Evolutionary conservation across 352 stramenopile genomes (phyloP).

Genomic region (Pythium phragmitis): DNA sequence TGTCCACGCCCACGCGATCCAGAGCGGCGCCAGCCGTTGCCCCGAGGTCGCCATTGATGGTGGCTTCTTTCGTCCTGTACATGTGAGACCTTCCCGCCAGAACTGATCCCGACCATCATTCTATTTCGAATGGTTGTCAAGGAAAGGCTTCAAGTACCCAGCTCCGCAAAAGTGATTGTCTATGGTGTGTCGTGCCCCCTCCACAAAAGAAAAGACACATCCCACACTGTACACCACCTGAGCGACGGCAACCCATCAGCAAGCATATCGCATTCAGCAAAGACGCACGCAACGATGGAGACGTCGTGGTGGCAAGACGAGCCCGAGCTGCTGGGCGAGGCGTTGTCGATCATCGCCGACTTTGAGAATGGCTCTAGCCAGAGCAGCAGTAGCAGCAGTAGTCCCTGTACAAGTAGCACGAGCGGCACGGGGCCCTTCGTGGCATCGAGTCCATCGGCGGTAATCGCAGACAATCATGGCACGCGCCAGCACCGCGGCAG

Average conservation of each 20-base stretch:
- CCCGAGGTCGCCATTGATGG: neutral
- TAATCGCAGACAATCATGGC: neutral
- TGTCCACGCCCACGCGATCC: neutral
- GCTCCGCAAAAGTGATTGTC: neutral
- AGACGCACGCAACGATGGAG: neutral
- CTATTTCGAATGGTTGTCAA: neutral
- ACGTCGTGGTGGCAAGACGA: constrained; percentile 5
- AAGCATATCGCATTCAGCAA: neutral
- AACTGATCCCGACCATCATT: neutral
- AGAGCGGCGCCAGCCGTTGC: neutral
- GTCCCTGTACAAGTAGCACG: neutral
- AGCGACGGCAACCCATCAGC: neutral
- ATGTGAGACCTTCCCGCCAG: neutral
- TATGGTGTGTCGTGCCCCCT: neutral
- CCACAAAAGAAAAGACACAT: neutral
- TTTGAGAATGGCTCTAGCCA: neutral
- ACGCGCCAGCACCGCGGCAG: neutral
- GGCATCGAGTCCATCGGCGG: too few relatives aligned
- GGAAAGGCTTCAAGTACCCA: neutral
- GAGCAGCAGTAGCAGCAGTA: neutral
- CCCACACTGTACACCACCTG: neutral
- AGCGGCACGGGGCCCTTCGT: neutral
- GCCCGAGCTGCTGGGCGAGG: constrained; percentile 1
- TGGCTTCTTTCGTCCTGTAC: neutral
- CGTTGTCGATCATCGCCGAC: constrained; percentile 7